phyloP scores from a whole-genome alignment of 2,329 filamentous ascomycete species.

The Cordyceps cateniannulata region DNA sequence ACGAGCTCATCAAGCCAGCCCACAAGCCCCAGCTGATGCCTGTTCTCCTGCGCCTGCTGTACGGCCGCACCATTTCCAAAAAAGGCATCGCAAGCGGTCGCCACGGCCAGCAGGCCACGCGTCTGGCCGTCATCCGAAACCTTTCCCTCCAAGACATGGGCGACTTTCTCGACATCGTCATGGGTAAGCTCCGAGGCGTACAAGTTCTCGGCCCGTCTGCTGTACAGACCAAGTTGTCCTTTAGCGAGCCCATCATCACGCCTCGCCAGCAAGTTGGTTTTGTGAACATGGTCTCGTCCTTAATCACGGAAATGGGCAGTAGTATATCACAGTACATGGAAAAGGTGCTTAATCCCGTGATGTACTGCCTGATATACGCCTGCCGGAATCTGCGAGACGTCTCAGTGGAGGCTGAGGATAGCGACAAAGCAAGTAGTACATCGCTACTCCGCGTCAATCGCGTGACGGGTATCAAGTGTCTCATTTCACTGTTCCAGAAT shows the following conservation, averaged over 20 bases:
- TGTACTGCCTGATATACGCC: slow-evolving; percentile 74
- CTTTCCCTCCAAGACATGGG: slow-evolving; percentile 68
- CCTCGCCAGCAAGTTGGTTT: slow-evolving; percentile 82
- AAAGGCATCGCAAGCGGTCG: slow-evolving; percentile 70
- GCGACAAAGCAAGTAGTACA: slow-evolving; percentile 36
- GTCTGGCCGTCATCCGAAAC: slow-evolving; percentile 74
- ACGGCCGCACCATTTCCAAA: slow-evolving; percentile 81
- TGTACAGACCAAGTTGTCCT: slow-evolving; percentile 41
- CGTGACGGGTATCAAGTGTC: slow-evolving; percentile 72
- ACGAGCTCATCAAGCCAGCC: slow-evolving; percentile 63
- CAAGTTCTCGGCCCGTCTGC: slow-evolving; percentile 46
- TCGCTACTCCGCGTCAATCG: slow-evolving; percentile 62
- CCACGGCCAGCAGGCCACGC: slow-evolving; percentile 72
- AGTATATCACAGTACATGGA: slow-evolving; percentile 63
- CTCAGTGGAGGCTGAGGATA: slow-evolving; percentile 27
- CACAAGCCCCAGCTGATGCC: slow-evolving; percentile 75
- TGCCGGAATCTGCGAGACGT: slow-evolving; percentile 50
- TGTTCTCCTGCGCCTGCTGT: slow-evolving; percentile 77
- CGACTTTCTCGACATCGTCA: slow-evolving; percentile 76
- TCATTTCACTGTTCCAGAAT: slow-evolving; percentile 71
- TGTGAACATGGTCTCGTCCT: slow-evolving; percentile 81
- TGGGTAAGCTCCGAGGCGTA: slow-evolving; percentile 61
- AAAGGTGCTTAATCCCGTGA: slow-evolving; percentile 65
- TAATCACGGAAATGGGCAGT: slow-evolving; percentile 77
- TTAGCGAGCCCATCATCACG: slow-evolving; percentile 54